phyloP scores from a whole-genome alignment of 768 basidiomycete genomes.

The Phanerochaete sordida region DNA sequence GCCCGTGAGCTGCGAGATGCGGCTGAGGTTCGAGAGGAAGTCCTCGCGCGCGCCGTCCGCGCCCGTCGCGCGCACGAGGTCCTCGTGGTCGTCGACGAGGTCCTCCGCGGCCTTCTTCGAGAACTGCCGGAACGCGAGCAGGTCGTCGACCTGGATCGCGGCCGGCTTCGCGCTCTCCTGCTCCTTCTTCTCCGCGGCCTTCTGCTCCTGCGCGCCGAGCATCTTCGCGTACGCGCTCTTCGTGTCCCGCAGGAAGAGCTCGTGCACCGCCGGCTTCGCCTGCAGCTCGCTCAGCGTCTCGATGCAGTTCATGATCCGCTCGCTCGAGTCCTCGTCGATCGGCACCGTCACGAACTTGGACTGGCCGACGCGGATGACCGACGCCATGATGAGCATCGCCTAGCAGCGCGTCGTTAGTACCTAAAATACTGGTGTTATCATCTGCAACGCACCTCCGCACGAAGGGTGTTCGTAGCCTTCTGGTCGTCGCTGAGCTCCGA shows the following conservation, averaged over 20 bases:
- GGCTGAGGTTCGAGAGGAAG: constrained; percentile 89
- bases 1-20: constrained; percentile 92
- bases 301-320: constrained; percentile 95
- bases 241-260: constrained; percentile 82
- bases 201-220: constrained; percentile 95
- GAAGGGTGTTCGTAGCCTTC: constrained; percentile 60
- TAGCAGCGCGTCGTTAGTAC: constrained; percentile 22
- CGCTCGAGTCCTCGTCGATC: constrained; percentile 98
- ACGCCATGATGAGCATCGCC: constrained; percentile 98
- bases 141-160: constrained; percentile 89
- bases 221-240: constrained; percentile 91
- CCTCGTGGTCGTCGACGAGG: constrained; percentile 80
- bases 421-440: background rate
- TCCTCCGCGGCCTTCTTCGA: constrained; percentile 87
- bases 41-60: constrained; percentile 81
- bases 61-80: constrained; percentile 88
- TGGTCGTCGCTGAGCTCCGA: constrained; percentile 47
- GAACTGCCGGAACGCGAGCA: constrained; percentile 91
- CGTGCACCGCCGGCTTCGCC: constrained; percentile 49
- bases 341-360: constrained; percentile 90
- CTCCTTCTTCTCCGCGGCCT: constrained; percentile 87
- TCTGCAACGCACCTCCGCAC: constrained; percentile 67
- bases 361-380: constrained; percentile 94
- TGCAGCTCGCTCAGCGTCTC: constrained; percentile 85
- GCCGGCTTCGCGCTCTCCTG: constrained; percentile 64